Evolutionary conservation across 768 basidiomycete species (phyloP).

Genomic region (Cystobasidium ongulense): DNA sequence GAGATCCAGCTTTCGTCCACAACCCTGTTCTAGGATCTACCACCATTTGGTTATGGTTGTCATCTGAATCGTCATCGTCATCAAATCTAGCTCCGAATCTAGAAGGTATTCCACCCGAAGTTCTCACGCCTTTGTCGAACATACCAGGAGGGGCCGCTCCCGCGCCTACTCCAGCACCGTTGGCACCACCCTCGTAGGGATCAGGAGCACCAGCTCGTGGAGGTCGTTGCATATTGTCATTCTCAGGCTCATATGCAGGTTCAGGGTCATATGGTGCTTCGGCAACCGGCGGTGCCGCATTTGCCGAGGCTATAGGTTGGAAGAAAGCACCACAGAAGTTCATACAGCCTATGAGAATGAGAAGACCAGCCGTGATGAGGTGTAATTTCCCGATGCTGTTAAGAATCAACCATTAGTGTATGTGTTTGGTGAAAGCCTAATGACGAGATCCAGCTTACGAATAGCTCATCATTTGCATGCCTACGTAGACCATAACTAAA

Average conservation of each 20-base stretch:
- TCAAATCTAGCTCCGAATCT: neutral
- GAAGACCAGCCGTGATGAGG: neutral
- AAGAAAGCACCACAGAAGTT: conserved; percentile 8
- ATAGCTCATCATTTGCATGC: conserved; percentile 13
- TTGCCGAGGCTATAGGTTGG: neutral
- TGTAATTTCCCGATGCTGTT: conserved; percentile 20
- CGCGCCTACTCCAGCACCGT: conserved; percentile 16
- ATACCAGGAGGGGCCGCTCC: conserved; percentile 15
- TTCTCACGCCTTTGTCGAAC: neutral
- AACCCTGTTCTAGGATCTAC: conserved; percentile 14
- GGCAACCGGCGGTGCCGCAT: neutral
- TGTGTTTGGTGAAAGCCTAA: neutral
- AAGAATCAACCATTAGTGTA: neutral
- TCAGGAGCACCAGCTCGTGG: conserved; percentile 5
- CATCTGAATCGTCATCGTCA: neutral
- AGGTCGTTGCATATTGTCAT: neutral
- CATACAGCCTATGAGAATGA: neutral
- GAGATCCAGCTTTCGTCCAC: neutral
- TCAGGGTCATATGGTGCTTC: neutral
- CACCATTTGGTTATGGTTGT: neutral
- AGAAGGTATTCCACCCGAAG: conserved; percentile 1
- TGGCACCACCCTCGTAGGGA: conserved; percentile 5
- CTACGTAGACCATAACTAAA: conserved; percentile 7
- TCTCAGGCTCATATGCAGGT: conserved; percentile 4
- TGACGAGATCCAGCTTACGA: neutral